Base-by-base conservation (phyloP, 306 rosid species). In the Erythrophleum fordii region DNA sequence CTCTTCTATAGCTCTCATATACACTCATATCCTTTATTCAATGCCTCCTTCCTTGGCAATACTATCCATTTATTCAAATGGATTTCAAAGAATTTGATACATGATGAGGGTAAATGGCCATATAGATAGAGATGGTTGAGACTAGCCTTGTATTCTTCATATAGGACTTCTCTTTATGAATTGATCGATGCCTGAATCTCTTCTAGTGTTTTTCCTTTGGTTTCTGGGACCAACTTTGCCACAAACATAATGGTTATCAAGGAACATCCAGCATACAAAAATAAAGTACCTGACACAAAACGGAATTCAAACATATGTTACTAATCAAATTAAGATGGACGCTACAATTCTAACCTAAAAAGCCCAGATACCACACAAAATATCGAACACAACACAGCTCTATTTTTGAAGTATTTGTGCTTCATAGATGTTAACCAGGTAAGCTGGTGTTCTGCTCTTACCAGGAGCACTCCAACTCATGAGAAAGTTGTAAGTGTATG, bases 121-220 rank as follows among this genome's bases (percentile, higher is more conserved):
- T 0, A 37, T 0, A 37, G 42, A 42, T 8, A 1, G 8, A 42
- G 46, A 42, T 9, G 13, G 46, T 42, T 42, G 46, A 42, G 46
- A 42, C 11, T 10, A 10, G 8, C 46, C 11, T 42, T 8, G 46
- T 42, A 8, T 8, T 42, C 13, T 42, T 42, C 46, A 9, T 11
- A 20, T 9, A 58, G 64, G 1, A 11, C 18, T 58, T 25, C 45
- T 82, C 48, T 53, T 73, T 85, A 78, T 76, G 88, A 81, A 82
- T 86, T 83, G 62, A 92, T 88, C 84, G 84, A 82, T 23, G 86
- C 89, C 48, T 94, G 98, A 59, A 94, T 91, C 78, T 94, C 97
- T 85, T 94, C 98, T 16, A 92, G 86, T 69, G 98, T 94, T 88
- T 88, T 92, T 65, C 98, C 98, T 87, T 91, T 94, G 82, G 98